Conservation (phyloP, 2,329 filamentous ascomycete genomes). For the Stromatinia cepivora region DNA sequence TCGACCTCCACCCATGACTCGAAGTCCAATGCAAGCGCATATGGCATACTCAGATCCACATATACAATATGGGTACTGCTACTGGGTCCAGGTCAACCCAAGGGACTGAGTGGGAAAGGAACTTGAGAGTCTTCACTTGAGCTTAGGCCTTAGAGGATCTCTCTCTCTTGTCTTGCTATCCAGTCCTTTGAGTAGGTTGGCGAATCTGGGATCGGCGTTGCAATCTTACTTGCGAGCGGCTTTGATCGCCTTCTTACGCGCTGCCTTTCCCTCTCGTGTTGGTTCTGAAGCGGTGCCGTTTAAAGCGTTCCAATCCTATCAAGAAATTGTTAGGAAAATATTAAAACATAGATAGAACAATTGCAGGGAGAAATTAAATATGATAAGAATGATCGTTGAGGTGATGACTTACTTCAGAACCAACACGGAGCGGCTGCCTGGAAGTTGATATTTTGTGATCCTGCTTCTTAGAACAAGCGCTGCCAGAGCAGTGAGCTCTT, state of each 20-base stretch:
- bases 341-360: background rate
- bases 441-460: background rate
- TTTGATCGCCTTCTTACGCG: background rate
- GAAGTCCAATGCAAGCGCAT: too few species aligned
- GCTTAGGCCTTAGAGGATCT: background rate
- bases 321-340: background rate
- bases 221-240: too few species aligned
- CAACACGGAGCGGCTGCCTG: background rate
- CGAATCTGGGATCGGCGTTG: rapidly evolving
- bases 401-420: background rate
- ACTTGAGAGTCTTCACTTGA: background rate
- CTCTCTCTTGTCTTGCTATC: background rate
- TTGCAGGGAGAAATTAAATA: too few species aligned
- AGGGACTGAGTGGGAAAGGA: background rate
- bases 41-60: background rate
- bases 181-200: background rate
- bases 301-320: background rate
- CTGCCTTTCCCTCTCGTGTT: background rate
- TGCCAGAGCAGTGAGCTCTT: background rate
- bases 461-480: too few species aligned
- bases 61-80: too few species aligned
- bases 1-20: too few species aligned
- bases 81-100: background rate
- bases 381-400: background rate
- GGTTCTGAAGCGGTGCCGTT: background rate